A percentile compares a stretch with the other conserved stretches of the same genome.
phyloP scores from a whole-genome alignment of 768 basidiomycete genomes.

The Thelephora ganbajun region DNA sequence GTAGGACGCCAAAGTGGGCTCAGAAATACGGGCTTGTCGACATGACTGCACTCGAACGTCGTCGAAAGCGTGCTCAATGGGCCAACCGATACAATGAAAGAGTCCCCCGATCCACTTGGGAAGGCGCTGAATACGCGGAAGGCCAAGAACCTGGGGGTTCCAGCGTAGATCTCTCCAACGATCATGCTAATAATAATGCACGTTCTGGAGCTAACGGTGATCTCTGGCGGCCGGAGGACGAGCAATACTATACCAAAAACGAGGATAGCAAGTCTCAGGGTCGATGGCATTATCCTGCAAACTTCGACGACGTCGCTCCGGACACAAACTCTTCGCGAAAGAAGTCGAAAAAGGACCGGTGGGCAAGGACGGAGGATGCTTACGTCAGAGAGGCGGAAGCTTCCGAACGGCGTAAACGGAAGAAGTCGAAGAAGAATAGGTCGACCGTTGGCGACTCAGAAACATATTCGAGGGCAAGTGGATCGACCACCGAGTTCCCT shows the following conservation, averaged over 20 bases:
- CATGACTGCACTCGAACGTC: conserved; percentile 61
- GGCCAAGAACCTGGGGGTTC: conserved; percentile 42
- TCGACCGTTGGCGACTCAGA: conserved; percentile 25
- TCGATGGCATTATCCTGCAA: conserved; percentile 79
- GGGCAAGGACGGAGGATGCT: conserved; percentile 80
- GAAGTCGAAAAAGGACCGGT: conserved; percentile 69
- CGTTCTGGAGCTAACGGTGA: conserved; percentile 27
- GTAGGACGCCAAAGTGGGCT: conserved; percentile 93
- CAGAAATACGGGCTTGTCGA: conserved; percentile 83
- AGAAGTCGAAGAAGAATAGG: conserved; percentile 46
- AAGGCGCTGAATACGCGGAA: conserved; percentile 62
- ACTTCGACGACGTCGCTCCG: conserved; percentile 48
- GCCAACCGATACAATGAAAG: conserved; percentile 77
- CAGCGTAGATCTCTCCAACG: conserved; percentile 14
- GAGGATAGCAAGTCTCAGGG: conserved; percentile 30
- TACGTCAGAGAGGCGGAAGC: conserved; percentile 32
- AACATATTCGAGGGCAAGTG: conserved; percentile 19
- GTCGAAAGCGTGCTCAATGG: conserved; percentile 77
- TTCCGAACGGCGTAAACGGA: conserved; percentile 35
- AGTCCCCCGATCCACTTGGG: conserved; percentile 50
- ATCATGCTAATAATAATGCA: conserved; percentile 13
- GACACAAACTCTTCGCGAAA: conserved; percentile 27
- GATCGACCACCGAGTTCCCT: conserved; percentile 38
- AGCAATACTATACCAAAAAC: conserved; percentile 51
- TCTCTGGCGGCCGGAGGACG: conserved; percentile 66